Evolutionary conservation across 371 early-diverging fungal genomes (phyloP).

Genomic region (Syncephalastrum racemosum): DNA sequence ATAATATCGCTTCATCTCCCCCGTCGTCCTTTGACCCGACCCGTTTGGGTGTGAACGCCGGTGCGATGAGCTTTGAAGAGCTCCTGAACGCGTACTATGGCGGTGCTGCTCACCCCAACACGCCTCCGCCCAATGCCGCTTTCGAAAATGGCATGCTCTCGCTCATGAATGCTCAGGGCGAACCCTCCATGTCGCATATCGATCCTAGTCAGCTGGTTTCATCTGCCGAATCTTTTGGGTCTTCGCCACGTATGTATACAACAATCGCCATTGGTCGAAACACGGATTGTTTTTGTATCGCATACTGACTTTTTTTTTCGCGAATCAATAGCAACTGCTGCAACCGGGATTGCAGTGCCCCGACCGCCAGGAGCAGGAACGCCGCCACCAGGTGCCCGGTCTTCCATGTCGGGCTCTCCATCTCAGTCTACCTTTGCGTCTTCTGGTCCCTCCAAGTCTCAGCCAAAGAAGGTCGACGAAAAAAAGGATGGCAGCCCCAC

Average conservation of each 20-base stretch:
- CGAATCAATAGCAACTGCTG: too few species aligned
- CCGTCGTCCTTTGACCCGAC: slow-evolving; percentile 6
- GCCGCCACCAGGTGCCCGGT: slow-evolving; percentile 6
- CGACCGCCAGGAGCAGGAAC: too few species aligned
- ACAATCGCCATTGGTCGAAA: too few species aligned
- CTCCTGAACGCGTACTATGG: slow-evolving; percentile 20
- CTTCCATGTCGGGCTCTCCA: too few species aligned
- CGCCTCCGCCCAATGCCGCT: slow-evolving; percentile 1
- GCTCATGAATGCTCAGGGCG: slow-evolving; percentile 8
- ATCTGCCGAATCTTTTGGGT: not conserved
- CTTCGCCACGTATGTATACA: slow-evolving; percentile 4
- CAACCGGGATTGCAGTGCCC: too few species aligned
- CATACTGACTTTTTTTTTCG: too few species aligned
- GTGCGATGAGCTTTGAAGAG: slow-evolving; percentile 28
- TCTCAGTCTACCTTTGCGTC: too few species aligned
- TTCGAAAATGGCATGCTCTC: slow-evolving; percentile 11
- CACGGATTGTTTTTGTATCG: too few species aligned
- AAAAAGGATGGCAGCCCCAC: slow-evolving; percentile 33
- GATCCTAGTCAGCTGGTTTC: slow-evolving; percentile 35
- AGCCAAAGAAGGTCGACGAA: slow-evolving; percentile 6
- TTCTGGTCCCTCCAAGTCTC: too few species aligned
- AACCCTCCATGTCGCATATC: slow-evolving; percentile 27
- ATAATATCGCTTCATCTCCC: not conserved
- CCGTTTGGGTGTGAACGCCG: slow-evolving; percentile 15
- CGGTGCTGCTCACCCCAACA: slow-evolving; percentile 5